phyloP scores from a whole-genome alignment of 805 yeast species.

The Wickerhamiella allomyrinae region DNA sequence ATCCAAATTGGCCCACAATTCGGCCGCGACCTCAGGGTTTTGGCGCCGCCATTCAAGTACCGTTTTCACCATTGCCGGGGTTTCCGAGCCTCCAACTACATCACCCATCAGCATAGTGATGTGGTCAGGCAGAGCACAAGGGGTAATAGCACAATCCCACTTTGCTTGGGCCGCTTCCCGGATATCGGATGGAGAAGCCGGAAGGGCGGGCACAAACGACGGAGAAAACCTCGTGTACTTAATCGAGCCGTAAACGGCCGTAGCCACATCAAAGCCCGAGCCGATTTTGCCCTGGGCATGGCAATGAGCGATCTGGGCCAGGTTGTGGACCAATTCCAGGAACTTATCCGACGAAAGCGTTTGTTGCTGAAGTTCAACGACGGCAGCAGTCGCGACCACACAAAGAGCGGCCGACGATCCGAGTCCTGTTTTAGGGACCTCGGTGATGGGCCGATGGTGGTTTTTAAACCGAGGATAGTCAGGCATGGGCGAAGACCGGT shows the following conservation, averaged over 20 bases:
- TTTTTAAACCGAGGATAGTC: conserved; percentile 33
- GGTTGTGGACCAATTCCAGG: conserved; percentile 47
- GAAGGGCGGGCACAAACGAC: conserved; percentile 21
- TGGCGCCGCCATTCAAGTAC: conserved; percentile 56
- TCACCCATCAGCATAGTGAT: conserved; percentile 81
- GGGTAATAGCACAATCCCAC: conserved; percentile 42
- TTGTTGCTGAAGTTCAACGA: conserved; percentile 33
- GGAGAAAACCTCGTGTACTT: conserved; percentile 67
- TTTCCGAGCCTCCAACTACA: conserved; percentile 81
- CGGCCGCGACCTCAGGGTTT: conserved; percentile 35
- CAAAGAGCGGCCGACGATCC: conserved; percentile 95
- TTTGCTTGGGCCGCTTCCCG: conserved; percentile 18
- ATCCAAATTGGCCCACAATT: conserved; percentile 43
- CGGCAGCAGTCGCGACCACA: conserved; percentile 58
- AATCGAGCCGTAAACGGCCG: conserved; percentile 86
- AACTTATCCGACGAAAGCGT: background rate
- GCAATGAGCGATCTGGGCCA: conserved; percentile 84
- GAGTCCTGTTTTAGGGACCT: conserved; percentile 85
- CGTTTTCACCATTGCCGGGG: conserved; percentile 73
- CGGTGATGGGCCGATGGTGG: conserved; percentile 44
- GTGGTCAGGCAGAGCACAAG: conserved; percentile 52
- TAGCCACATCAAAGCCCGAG: conserved; percentile 93
- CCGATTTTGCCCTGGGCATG: conserved; percentile 91
- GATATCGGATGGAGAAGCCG: conserved; percentile 19
- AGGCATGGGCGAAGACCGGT: conserved; percentile 26